Evolutionary conservation across 257 asterid genomes (phyloP), one percentile per base, ranked within the genome.

Genomic region (Solanum corneliomulleri): DNA sequence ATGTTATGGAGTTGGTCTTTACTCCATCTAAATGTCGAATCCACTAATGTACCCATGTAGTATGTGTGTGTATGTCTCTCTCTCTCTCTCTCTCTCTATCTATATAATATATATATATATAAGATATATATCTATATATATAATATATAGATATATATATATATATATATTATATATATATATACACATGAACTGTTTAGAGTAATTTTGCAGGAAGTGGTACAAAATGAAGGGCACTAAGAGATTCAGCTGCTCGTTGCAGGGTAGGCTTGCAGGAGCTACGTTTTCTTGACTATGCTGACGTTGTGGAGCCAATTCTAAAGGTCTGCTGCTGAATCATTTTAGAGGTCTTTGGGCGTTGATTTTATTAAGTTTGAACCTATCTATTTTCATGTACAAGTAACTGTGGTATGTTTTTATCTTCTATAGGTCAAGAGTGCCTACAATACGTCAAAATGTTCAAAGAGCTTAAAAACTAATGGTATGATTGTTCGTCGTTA

Each of bases 231-330:
- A 94, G 98, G 91, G 96, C 93, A 86, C 88, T 95, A 86, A 92
- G 98, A 91, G 98, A 94, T 90, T 91, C 98, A 88, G 97, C 97
- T 85, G 87, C 98, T 84, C 97, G 98, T 87, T 98, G 98, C n/a
- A 95, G 93, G 98, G 98, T 94, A 91, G 98, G 97, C 60, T 95
- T 98, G 98, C 95, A 91, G 88, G 93, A 82, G 47, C 98, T 93
- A 80, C 96, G 94, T 68, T 94, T 88, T 86, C 89, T 85, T 88
- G 91, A 88, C n/a, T 39, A 85, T 85, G 94, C 92, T 88, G 96
- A 92, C 90, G 95, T 88, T 85, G 91, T 91, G 58, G 95, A 94
- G 82, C 93, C 92, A 82, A 88, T 88, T 23, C 33, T 88, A 86
- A 94, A 94, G 94, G 93, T 92, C 64, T 84, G 92, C 81, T 37